These are phyloP conservation scores for Saccharomycopsis crataegensis DNA, from an alignment of 1,139 yeast species.

Conservation along the genomic window DNA sequence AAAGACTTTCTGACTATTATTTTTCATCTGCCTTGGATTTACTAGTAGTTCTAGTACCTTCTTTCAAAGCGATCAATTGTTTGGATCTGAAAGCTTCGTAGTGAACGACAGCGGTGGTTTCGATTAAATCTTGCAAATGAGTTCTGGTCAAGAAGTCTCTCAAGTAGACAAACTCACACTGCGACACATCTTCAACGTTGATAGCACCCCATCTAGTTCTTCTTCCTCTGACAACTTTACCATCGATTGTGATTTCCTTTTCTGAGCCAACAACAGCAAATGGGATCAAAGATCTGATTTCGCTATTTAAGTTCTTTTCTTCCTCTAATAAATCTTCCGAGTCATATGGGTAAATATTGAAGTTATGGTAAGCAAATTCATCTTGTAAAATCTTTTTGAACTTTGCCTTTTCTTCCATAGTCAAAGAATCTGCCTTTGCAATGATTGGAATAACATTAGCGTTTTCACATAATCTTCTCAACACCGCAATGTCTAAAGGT, in stretches of 20 bases:
- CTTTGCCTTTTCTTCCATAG: constrained; percentile 72
- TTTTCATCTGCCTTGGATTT: constrained; percentile 14
- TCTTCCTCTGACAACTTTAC: constrained; percentile 81
- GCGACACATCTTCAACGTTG: constrained; percentile 86
- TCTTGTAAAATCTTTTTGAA: constrained; percentile 71
- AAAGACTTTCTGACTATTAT: neutral
- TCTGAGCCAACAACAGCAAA: constrained; percentile 97
- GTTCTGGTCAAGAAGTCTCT: constrained; percentile 93
- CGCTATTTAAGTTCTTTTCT: constrained; percentile 69
- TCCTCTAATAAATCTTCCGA: constrained; percentile 68
- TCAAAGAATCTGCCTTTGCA: constrained; percentile 86
- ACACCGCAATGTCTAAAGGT: constrained; percentile 74
- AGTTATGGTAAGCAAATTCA: constrained; percentile 67
- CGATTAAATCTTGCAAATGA: constrained; percentile 92
- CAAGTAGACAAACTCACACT: constrained; percentile 90
- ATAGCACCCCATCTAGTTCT: constrained; percentile 90
- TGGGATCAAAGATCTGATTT: constrained; percentile 76
- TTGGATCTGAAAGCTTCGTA: constrained; percentile 91
- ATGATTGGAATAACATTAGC: constrained; percentile 94
- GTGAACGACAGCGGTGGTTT: constrained; percentile 80
- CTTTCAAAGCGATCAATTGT: constrained; percentile 90
- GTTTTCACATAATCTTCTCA: constrained; percentile 80
- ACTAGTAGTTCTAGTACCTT: constrained; percentile 46
- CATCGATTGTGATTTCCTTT: constrained; percentile 61
- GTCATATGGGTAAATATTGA: constrained; percentile 85